Percentiles rank a stretch among this genome's conserved stretches.
Conservation (phyloP, 768 basidiomycete species). For the Hygrophorus pudorinus region DNA sequence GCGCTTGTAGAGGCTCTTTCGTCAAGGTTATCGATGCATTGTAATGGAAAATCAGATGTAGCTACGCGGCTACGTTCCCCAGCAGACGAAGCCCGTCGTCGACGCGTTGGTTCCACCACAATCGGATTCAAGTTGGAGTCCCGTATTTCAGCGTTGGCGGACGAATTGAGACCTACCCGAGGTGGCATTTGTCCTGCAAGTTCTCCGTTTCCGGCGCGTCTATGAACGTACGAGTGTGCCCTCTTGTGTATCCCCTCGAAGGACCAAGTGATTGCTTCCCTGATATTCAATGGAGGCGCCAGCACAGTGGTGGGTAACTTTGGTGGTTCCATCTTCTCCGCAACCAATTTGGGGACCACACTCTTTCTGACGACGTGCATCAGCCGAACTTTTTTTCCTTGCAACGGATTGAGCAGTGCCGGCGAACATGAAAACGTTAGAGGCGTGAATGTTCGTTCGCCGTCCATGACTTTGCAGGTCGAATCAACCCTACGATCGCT, state of each 20-base stretch:
- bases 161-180: too few species aligned
- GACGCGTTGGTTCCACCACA: slow-evolving; percentile 12
- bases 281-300: not conserved
- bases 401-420: slow-evolving; percentile 46
- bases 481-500: slow-evolving; percentile 42
- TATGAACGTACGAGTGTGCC: too few species aligned
- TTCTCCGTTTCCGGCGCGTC: too few species aligned
- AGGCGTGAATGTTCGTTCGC: slow-evolving; percentile 67
- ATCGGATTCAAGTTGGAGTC: not conserved
- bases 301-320: slow-evolving; percentile 5
- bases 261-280: not conserved
- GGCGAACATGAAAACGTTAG: slow-evolving; percentile 71
- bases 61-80: slow-evolving; percentile 21
- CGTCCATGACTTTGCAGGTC: slow-evolving; percentile 38
- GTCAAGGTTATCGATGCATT: not conserved
- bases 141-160: too few species aligned
- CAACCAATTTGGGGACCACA: slow-evolving; percentile 51
- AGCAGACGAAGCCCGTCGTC: slow-evolving; percentile 38
- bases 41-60: too few species aligned
- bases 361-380: slow-evolving; percentile 68
- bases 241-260: not conserved
- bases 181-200: too few species aligned
- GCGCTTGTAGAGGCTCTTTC: not conserved
- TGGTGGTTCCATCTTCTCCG: slow-evolving; percentile 49
- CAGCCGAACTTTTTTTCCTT: slow-evolving; percentile 57